Evolutionary conservation across 164 flowering plant genomes (phyloP), one percentile per base, ranked within the genome.

Genomic region (Sedum album): DNA sequence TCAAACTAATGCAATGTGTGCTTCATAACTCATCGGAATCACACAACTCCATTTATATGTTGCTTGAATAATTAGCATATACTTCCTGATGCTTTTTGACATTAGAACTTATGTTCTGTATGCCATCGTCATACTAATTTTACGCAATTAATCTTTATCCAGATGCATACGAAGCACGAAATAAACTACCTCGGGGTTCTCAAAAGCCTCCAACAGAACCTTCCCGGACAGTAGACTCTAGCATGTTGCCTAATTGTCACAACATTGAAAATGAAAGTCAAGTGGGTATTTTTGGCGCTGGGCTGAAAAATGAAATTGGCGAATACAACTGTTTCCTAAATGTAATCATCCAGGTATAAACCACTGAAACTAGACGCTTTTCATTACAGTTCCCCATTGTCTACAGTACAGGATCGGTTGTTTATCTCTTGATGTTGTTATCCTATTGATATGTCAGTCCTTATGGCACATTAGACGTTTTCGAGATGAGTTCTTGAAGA

Each of bases 251-350:
- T 42, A 71, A 66, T 79, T 84, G 73, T 48, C 77, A 66, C 26
- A n/a, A 23, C 14, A 41, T 23, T 28, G 77, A 73, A 53, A 73
- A 49, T 42, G 71, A 31, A 62, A 72, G 68, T 64, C 81, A 60
- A 66, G 42, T 49, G 39, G 86, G 83, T 77, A 60, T 76, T 5
- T 76, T 84, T 72, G 97, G 97, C 53, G 79, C 84, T 8, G 99
- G 96, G 41, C 79, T 95, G 73, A 78, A 82, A 77, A 95, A 95
- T 77, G 97, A 87, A 86, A 84, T 88, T 75, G 99, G 99, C 35
- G 99, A 95, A 82, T 95, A 92, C 73, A 92, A 92, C 76, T 95
- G 99, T 76, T 95, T 95, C 81, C 76, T 95, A 71, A 95, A 95
- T 82, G 99, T 95, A 30, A 92, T 95, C 39, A 95, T 95, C 74